These are phyloP conservation scores for Stagonosporopsis chrysanthemi DNA, from an alignment of 2,329 filamentous ascomycete species.

Conservation along the genomic window DNA sequence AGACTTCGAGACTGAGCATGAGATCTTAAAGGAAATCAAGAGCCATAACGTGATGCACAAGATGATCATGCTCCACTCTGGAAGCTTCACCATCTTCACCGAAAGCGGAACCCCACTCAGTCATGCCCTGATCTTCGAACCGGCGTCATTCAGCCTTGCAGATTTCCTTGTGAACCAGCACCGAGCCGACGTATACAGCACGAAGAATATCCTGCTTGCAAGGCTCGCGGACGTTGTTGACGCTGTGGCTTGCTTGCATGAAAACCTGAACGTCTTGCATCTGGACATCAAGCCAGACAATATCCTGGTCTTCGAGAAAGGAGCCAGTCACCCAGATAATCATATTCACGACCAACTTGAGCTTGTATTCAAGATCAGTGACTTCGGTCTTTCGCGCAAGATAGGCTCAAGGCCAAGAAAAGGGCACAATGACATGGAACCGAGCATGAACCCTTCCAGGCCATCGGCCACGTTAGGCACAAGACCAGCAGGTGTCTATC, in stretches of 20 bases:
- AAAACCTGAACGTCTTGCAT: conserved; percentile 1
- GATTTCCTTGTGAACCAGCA: not conserved
- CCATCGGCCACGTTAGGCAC: not conserved
- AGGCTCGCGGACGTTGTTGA: conserved; percentile 4
- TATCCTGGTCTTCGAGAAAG: conserved; percentile 6
- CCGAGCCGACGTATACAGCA: not conserved
- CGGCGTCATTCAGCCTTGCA: conserved; percentile 5
- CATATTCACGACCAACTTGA: not conserved
- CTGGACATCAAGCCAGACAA: conserved; percentile 11
- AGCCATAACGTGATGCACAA: not conserved
- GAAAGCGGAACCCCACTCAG: not conserved
- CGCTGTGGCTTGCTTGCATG: conserved; percentile 4
- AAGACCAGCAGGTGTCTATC: conserved; percentile 1
- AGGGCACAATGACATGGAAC: not conserved
- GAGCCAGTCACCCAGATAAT: not conserved
- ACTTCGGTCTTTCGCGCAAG: conserved; percentile 3
- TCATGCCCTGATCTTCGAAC: conserved; percentile 5
- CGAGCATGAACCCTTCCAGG: not conserved
- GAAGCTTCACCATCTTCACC: not conserved
- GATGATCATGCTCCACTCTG: conserved; percentile 3
- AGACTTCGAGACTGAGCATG: not conserved
- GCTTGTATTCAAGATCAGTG: conserved; percentile 3
- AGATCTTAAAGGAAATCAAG: not conserved
- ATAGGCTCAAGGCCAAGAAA: not conserved
- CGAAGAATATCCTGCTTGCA: not conserved